Base-by-base conservation (phyloP, 2,329 filamentous ascomycete species). In the Paecilomyces formosus region DNA sequence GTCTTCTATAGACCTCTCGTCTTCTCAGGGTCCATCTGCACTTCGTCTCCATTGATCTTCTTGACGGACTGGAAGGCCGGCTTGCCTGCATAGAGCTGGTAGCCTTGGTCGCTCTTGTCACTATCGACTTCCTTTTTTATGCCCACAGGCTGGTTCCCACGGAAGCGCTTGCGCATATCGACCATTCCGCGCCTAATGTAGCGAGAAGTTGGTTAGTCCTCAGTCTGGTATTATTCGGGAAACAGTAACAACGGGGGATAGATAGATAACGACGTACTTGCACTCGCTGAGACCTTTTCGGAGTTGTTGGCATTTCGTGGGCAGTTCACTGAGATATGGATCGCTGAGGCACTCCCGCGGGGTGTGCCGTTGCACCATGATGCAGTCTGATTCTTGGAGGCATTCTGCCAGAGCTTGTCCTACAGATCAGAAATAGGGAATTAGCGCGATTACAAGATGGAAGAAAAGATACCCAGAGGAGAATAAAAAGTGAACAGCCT, bases 81-180 rank as follows among this genome's bases (percentile, higher is more conserved):
- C 69, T 85, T 85, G 31, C 91, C 91, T 15, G 87, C 90, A 73
- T 96, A 96, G 64, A 96, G 74, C 78, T 94, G 87, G 70, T 86
- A 84, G 3, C 83, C 82, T 50, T 67, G 67, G 31, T 69, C 64
- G 22, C 64, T 60, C 53, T 72, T 70, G 11, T 78, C 77, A 26
- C 78, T 78, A 65, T 90, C 86, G 58, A 84, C 74, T 64, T 87
- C 81, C 70, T 86, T 81, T 66, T 86, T 81, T 64, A 88, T 84
- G 24, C 85, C 81, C 64, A 96, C 87, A 57, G 94, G 92, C 73
- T 91, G 85, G 79, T 97, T 97, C 59, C 94, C 94, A 58, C 94
- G 85, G 77, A 99, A 97, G 33, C 94, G 88, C 79, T 97, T 97
- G 74, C 94, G 90, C 94, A 99, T 99, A 74, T 99, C 94, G 66